Base-by-base conservation (phyloP, 2,329 filamentous ascomycete species). In the Ophiosphaerella narmari region DNA sequence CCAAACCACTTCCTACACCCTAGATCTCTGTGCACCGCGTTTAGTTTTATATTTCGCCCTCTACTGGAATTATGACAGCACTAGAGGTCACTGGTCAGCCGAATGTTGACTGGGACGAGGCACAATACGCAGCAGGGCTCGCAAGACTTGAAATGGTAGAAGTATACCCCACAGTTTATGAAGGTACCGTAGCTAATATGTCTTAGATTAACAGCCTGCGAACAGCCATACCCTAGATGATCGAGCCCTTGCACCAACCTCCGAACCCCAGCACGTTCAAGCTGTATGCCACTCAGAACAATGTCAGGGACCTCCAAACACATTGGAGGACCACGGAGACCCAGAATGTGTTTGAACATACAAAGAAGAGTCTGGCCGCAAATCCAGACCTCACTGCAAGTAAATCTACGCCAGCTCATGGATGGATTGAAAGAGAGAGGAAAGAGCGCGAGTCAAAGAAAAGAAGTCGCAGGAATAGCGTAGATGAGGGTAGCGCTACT, bases 61-160 rank as follows among this genome's bases (percentile, higher is more conserved):
- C 18, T 41, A 35, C 35, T 39, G 11, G 13, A 21, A 21, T 21
- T 39, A 68, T 68, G 65, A 53, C 47, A 34, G 48, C 48, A 11
- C 14, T 52, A 23, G 56, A 62, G 5, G 34, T 43, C 12, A 39
- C 57, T 40, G 46, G 47, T 43, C 57, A 61, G 47, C 51, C 57
- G 5, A 55, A 45, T 41, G 55, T 53, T 18, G 62, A 48, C 34
- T 75, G 72, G 72, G 73, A 74, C 44, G 74, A 76, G 61, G 63
- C 65, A 39, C 70, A 73, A 49, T 74, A 70, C 54, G 70, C 68
- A 59, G 67, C 69, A 48, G 76, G 75, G 2, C 74, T 80, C 35
- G 74, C 74, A 31, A 71, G 75, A 39, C 67, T 80, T 16, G 75
- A 78, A 55, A 72, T 78, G 63, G 77, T 77, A 54, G 21, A 51